Percentiles rank a stretch among this genome's conserved stretches.
These are phyloP conservation scores for Albugo laibachii DNA, from an alignment of 352 stramenopile species.

Conservation along the genomic window DNA sequence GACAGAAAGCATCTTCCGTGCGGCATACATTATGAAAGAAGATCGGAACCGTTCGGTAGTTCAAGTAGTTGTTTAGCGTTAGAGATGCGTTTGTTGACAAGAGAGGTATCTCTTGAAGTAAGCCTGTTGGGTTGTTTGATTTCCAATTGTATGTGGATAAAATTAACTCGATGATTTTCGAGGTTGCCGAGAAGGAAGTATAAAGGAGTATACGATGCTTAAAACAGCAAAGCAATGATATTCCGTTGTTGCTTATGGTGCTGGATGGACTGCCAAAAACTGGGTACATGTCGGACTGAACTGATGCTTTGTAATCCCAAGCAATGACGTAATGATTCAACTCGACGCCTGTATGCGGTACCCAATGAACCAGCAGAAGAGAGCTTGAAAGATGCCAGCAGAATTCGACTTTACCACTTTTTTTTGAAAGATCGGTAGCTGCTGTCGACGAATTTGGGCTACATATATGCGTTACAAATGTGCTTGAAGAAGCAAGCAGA, in stretches of 20 bases:
- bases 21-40: too few relatives aligned
- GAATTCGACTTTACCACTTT: conserved; percentile 23
- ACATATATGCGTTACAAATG: background rate
- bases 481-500: too few relatives aligned
- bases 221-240: too few relatives aligned
- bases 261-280: too few relatives aligned
- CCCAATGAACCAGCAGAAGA: conserved; percentile 26
- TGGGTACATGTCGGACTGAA: too few relatives aligned
- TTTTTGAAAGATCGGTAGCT: conserved; percentile 25
- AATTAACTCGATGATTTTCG: too few relatives aligned
- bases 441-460: conserved; percentile 15
- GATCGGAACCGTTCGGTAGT: conserved; percentile 23
- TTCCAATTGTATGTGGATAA: too few relatives aligned
- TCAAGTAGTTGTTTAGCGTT: conserved; percentile 41
- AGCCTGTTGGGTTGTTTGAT: too few relatives aligned
- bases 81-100: conserved; percentile 17
- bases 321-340: too few relatives aligned
- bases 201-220: too few relatives aligned
- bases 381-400: conserved; percentile 19
- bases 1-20: conserved; percentile 10
- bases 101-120: background rate
- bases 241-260: background rate
- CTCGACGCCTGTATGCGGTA: background rate
- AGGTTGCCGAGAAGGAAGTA: too few relatives aligned
- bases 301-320: too few relatives aligned